These are phyloP conservation scores for Colletotrichum paranaense DNA, from an alignment of 2,329 filamentous ascomycete species.

Conservation along the genomic window DNA sequence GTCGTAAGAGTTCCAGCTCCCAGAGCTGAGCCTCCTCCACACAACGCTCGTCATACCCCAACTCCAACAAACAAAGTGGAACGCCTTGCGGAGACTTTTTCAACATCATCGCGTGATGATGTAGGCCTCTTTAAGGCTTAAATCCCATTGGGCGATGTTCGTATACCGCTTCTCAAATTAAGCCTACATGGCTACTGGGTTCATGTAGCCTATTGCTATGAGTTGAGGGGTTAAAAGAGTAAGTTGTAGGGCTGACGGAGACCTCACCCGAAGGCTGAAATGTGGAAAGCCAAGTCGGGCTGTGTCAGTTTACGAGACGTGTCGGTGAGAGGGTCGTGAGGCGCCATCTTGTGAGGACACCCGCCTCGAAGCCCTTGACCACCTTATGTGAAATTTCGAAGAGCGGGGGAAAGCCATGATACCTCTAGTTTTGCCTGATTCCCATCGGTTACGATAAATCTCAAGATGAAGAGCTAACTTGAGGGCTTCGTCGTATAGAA, in stretches of 20 bases:
- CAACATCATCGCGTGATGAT: not conserved
- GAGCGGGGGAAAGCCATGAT: not conserved
- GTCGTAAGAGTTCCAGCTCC: not conserved
- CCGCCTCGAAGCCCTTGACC: not conserved
- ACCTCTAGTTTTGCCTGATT: not conserved
- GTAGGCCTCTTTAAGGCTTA: accelerated
- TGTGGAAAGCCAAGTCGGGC: not conserved
- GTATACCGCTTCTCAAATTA: not conserved
- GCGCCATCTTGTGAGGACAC: not conserved
- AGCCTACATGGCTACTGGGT: not conserved
- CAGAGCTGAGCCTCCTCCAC: conserved; percentile 22
- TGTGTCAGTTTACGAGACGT: conserved; percentile 2
- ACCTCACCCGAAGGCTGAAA: not conserved
- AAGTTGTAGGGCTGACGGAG: conserved; percentile 15
- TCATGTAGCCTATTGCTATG: not conserved
- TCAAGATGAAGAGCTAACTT: no score
- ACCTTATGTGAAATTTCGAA: not conserved
- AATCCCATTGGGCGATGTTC: not conserved
- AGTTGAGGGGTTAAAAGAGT: not conserved
- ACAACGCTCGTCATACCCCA: conserved; percentile 6
- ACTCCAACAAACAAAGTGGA: not conserved
- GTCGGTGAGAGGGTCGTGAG: not conserved
- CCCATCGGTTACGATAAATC: not conserved
- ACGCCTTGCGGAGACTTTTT: not conserved
- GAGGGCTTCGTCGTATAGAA: not conserved